A percentile compares a stretch with the other conserved stretches of the same genome.
Conservation (phyloP, 495 filamentous ascomycete species). For the Immersiella caudata region DNA sequence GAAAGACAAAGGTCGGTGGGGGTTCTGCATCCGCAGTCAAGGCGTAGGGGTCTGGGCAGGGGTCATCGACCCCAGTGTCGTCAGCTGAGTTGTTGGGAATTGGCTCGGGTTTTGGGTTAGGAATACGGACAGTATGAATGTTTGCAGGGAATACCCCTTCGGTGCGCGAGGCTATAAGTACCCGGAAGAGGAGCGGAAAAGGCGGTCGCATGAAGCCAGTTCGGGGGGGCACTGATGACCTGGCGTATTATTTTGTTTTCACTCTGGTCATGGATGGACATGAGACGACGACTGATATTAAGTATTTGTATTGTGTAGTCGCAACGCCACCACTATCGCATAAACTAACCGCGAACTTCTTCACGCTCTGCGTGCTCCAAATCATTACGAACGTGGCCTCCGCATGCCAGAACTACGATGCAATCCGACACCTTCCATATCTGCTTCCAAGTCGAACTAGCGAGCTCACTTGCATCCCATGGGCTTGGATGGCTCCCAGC, state of each 20-base stretch:
- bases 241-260: background rate
- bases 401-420: background rate
- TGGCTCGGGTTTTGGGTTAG: background rate
- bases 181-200: background rate
- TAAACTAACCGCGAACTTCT: background rate
- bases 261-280: background rate
- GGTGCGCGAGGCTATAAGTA: background rate
- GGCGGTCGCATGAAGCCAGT: background rate
- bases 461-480: background rate
- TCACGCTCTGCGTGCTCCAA: background rate
- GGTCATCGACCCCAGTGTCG: background rate
- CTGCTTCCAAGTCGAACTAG: background rate
- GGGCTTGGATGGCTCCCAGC: background rate
- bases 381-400: background rate
- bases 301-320: background rate
- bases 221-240: background rate
- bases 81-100: background rate
- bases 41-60: slow-evolving; percentile 17
- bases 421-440: background rate
- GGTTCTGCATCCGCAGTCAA: slow-evolving; percentile 18
- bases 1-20: slow-evolving; percentile 50
- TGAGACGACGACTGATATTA: background rate
- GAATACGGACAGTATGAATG: background rate
- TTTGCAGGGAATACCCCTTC: background rate
- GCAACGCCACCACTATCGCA: background rate